Base-by-base conservation (phyloP, 345 rosid genomes). In the Eutrema heterophyllum region DNA sequence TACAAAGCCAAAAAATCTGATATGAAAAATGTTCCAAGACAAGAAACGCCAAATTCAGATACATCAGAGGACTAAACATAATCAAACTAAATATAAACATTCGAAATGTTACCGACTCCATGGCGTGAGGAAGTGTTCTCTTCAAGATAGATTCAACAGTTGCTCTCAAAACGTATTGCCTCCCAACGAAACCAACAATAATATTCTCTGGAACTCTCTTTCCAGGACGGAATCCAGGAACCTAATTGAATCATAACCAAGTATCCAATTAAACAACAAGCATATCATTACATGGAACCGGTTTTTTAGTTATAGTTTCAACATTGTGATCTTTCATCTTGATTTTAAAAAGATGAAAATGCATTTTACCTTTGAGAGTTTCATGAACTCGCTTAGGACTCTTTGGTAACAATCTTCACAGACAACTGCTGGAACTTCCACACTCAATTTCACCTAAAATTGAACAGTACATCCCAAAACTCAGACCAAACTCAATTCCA, bases 71-170 rank as follows among this genome's bases (percentile, higher is more conserved):
- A 57, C 14, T 51, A 60, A 1, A 16, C 13, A 14, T n/a, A 38
- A 46, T 6, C 15, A 16, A 64, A 66, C 12, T 16, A 29, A 15
- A 35, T 12, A 11, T 13, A 14, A 41, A 33, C 0, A 15, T 11
- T 1, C 13, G 56, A 77, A 39, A 32, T 7, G 56, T 66, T 86
- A 93, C 98, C 38, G 87, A 84, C 54, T 91, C 79, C 96, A 94
- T 81, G 71, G 98, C 93, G 70, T 94, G 97, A 40, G 97, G 98
- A 76, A 94, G 96, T 52, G 98, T 94, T 83, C 97, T 86, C 83
- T 91, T 82, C 85, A 94, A 55, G 64, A 94, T 87, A 63, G 98
- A 87, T 76, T 94, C 98, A 66, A 91, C 83, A 1, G 89, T 82
- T 57, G 98, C 98, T 81, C 79, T 84, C 71, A 82, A 84, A 71